Conservation (phyloP, 495 filamentous ascomycete genomes). For the Xylaria sp. region DNA sequence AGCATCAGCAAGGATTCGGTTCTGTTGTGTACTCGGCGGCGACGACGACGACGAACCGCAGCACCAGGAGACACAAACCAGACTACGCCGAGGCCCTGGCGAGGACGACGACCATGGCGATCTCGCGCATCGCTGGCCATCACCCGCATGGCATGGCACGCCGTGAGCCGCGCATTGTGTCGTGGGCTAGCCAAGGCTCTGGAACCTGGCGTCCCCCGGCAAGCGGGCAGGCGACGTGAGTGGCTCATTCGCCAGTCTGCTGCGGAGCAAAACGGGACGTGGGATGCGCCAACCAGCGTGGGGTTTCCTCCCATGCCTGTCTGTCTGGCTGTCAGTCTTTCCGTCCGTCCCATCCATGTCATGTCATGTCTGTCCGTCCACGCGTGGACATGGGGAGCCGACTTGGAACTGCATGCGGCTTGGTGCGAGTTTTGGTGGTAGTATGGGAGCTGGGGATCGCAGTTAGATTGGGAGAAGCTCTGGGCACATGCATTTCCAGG, state of each 20-base stretch:
- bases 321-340: no score
- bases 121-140: background rate
- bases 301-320: background rate
- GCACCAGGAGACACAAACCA: background rate
- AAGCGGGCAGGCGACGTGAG: conserved; percentile 7
- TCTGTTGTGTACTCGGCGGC: no score
- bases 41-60: background rate
- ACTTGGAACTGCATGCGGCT: background rate
- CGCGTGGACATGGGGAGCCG: no score
- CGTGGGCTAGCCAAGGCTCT: conserved; percentile 22
- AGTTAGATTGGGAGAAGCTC: background rate
- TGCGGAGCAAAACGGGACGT: conserved; percentile 13
- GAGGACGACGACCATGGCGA: background rate
- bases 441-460: background rate
- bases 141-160: conserved; percentile 18
- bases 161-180: conserved; percentile 21
- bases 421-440: background rate
- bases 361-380: no score
- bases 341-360: no score
- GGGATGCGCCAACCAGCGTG: conserved; percentile 15
- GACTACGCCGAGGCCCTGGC: background rate
- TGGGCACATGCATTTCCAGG: background rate
- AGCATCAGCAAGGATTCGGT: conserved; percentile 8
- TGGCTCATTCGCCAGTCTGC: conserved; percentile 4
- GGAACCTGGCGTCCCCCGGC: background rate